phyloP scores from a whole-genome alignment of 257 asterid genomes.

The Ligustrum vulgare region DNA sequence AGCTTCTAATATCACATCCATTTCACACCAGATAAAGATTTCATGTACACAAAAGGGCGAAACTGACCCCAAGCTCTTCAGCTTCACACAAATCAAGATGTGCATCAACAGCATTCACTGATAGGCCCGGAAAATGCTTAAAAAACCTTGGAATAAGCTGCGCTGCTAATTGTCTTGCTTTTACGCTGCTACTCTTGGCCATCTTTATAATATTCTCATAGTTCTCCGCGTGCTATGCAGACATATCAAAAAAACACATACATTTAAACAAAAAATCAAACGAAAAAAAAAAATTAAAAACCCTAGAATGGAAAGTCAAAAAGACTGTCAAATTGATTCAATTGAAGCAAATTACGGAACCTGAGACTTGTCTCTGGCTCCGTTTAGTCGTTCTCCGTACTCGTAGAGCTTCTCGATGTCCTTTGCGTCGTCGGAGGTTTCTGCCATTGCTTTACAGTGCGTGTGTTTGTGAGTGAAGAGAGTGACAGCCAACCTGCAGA shows the following conservation, averaged over 20 bases:
- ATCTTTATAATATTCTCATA: constrained; percentile 76
- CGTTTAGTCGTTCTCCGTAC: constrained; percentile 80
- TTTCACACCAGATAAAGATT: constrained; percentile 14
- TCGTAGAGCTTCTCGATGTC: constrained; percentile 84
- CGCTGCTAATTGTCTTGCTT: constrained; percentile 91
- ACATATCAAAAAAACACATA: constrained; percentile 14
- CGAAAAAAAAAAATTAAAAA: constrained; percentile 19
- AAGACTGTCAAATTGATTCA: neutral
- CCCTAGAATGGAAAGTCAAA: constrained; percentile 27
- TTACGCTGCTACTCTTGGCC: constrained; percentile 67
- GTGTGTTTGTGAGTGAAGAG: constrained; percentile 13
- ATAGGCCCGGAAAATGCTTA: constrained; percentile 70
- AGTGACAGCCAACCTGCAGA: constrained; percentile 16
- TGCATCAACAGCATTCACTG: constrained; percentile 75
- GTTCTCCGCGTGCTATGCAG: constrained; percentile 59
- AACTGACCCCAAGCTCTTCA: constrained; percentile 89
- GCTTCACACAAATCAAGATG: constrained; percentile 97
- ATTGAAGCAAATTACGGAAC: constrained; percentile 29
- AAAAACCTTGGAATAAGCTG: constrained; percentile 90
- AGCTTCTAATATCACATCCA: constrained; percentile 19
- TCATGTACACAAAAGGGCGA: neutral
- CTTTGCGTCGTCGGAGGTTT: constrained; percentile 50
- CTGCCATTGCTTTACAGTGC: constrained; percentile 44
- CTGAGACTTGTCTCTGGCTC: constrained; percentile 87
- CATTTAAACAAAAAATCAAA: constrained; percentile 11